Conservation (phyloP, 2,329 filamentous ascomycete genomes). For the Knoxdaviesia proteae region DNA sequence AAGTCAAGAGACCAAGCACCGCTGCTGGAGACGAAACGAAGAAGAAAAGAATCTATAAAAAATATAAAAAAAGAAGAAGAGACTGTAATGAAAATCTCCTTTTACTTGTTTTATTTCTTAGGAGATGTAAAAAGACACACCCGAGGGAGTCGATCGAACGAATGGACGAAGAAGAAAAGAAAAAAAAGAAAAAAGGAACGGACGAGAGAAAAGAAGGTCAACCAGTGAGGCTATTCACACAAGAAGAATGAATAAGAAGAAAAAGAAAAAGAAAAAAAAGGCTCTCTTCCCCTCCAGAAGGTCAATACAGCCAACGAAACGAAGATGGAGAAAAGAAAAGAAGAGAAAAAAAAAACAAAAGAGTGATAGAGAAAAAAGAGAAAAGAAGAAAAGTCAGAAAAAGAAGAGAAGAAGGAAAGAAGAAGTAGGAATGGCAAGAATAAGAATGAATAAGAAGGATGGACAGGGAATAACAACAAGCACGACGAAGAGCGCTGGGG, state of each 20-base stretch:
- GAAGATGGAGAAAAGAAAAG: neutral
- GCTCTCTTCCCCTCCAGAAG: neutral
- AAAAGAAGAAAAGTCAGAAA: neutral
- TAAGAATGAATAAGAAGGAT: neutral
- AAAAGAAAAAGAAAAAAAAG: neutral
- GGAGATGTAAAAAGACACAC: neutral
- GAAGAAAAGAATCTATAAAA: neutral
- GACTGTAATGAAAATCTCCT: neutral
- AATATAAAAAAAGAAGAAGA: constrained; percentile 1
- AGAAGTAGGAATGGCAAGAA: constrained; percentile 1
- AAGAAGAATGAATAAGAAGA: neutral
- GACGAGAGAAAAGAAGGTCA: neutral
- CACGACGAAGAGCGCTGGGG: too few relatives aligned
- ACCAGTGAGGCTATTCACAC: too few relatives aligned
- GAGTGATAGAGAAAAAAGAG: constrained; percentile 1
- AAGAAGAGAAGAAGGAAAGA: neutral
- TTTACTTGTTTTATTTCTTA: neutral
- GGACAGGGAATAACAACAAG: neutral
- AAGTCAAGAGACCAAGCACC: neutral
- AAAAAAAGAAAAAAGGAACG: neutral
- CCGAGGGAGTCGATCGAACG: constrained; percentile 1
- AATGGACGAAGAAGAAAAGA: constrained; percentile 1
- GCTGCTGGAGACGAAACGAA: neutral
- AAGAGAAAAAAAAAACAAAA: constrained; percentile 2
- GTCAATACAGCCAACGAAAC: neutral